Conservation (phyloP, 768 basidiomycete species). For the Cystobasidiopsis lactophilus region DNA sequence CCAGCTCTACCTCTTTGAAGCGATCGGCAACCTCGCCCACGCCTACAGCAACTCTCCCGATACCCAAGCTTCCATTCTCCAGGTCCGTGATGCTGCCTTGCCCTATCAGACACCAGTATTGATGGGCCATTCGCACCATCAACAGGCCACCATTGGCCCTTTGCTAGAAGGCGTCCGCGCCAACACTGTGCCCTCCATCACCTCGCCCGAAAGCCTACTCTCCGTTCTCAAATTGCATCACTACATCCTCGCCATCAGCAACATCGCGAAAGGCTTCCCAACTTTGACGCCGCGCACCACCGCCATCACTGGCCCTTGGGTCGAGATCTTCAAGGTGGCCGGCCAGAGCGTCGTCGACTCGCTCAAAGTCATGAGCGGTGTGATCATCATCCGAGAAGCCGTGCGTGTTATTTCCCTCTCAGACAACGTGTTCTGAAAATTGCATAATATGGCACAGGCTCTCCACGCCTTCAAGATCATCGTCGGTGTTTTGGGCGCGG, state of each 20-base stretch:
- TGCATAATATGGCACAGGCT: conserved; percentile 33
- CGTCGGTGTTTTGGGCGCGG: conserved; percentile 65
- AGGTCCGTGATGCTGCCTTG: conserved; percentile 8
- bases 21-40: conserved; percentile 61
- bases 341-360: conserved; percentile 71
- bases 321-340: conserved; percentile 60
- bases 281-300: conserved; percentile 50
- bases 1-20: conserved; percentile 86
- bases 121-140: too few relatives aligned
- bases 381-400: conserved; percentile 74
- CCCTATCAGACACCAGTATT: too few relatives aligned
- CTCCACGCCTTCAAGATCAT: conserved; percentile 85
- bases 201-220: conserved; percentile 35
- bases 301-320: conserved; percentile 42
- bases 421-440: background rate
- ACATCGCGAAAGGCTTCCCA: conserved; percentile 88
- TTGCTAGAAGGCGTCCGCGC: conserved; percentile 45
- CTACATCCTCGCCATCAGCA: conserved; percentile 79
- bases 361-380: conserved; percentile 65
- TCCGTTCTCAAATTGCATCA: conserved; percentile 79
- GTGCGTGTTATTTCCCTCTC: conserved; percentile 33
- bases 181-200: background rate
- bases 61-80: conserved; percentile 39
- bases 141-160: conserved; percentile 54
- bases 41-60: conserved; percentile 40